Percentiles rank a stretch among this genome's conserved stretches.
These are phyloP conservation scores for Astrocystis sublimbata DNA, from an alignment of 495 filamentous ascomycete species.

Conservation along the genomic window DNA sequence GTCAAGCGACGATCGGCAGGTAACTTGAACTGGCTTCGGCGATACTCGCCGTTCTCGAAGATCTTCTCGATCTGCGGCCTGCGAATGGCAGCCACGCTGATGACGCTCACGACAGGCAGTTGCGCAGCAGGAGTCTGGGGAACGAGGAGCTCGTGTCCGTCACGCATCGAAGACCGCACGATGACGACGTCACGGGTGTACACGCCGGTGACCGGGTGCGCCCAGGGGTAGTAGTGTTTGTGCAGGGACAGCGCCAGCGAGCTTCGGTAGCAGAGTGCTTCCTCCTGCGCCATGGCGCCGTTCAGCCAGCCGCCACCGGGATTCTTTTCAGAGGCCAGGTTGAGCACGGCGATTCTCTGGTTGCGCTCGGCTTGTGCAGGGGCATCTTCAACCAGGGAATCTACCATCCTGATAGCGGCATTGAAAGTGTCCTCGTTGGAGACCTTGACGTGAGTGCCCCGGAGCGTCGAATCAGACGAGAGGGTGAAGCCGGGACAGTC, in stretches of 20 bases:
- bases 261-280: constrained; percentile 64
- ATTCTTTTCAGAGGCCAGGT: constrained; percentile 55
- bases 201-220: constrained; percentile 41
- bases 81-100: constrained; percentile 57
- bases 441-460: constrained; percentile 41
- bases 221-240: constrained; percentile 52
- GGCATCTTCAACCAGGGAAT: constrained; percentile 9
- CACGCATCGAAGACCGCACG: constrained; percentile 46
- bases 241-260: constrained; percentile 56
- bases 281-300: constrained; percentile 63
- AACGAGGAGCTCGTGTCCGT: constrained; percentile 47
- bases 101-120: constrained; percentile 54
- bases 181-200: constrained; percentile 61
- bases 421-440: constrained; percentile 55
- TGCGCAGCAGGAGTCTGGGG: constrained; percentile 23
- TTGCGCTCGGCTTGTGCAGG: not conserved
- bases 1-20: constrained; percentile 44
- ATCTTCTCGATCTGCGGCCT: constrained; percentile 27
- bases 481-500: constrained; percentile 25
- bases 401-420: constrained; percentile 42
- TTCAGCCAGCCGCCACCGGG: constrained; percentile 59
- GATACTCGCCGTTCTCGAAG: not conserved
- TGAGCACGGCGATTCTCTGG: constrained; percentile 58
- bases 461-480: constrained; percentile 6
- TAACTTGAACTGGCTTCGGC: constrained; percentile 27